phyloP scores from a whole-genome alignment of 139 green algal species.

The Micractinium conductrix region DNA sequence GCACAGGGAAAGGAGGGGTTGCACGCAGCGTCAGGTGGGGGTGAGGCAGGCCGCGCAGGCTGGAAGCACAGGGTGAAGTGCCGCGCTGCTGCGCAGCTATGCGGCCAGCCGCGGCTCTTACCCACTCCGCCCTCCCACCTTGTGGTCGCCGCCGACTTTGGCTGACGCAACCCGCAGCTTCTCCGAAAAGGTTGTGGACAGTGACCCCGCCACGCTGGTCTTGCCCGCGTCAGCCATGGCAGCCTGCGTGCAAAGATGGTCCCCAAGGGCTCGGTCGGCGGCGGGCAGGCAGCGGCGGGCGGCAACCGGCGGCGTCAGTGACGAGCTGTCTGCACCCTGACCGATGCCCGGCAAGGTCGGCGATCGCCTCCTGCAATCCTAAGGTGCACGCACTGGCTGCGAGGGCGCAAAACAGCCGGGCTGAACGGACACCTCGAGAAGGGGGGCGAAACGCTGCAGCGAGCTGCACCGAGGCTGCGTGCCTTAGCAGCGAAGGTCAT shows the following conservation, averaged over 20 bases:
- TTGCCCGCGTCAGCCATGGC: neutral
- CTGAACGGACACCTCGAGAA: too few species aligned
- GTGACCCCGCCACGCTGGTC: conserved; percentile 8
- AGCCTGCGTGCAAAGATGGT: too few species aligned
- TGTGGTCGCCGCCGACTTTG: conserved; percentile 23
- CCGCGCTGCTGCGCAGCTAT: neutral
- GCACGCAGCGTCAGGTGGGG: neutral
- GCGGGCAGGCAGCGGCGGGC: neutral
- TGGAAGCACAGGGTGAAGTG: neutral
- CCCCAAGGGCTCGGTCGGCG: too few species aligned
- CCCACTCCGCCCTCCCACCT: neutral
- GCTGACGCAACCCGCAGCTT: conserved; percentile 28
- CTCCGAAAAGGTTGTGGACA: conserved; percentile 23
- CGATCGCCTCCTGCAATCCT: neutral
- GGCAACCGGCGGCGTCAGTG: neutral
- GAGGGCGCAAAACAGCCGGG: too few species aligned
- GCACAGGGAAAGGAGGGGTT: neutral
- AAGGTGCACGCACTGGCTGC: too few species aligned
- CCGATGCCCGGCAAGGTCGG: too few species aligned
- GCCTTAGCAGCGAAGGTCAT: too few species aligned
- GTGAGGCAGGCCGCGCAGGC: too few species aligned
- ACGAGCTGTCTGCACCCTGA: neutral
- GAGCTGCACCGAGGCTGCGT: too few species aligned
- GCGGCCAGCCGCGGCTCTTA: too few species aligned
- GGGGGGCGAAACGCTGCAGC: too few species aligned